These are phyloP conservation scores for Nicotiana rustica DNA, from an alignment of 305 asterid genomes.

Conservation along the genomic window DNA sequence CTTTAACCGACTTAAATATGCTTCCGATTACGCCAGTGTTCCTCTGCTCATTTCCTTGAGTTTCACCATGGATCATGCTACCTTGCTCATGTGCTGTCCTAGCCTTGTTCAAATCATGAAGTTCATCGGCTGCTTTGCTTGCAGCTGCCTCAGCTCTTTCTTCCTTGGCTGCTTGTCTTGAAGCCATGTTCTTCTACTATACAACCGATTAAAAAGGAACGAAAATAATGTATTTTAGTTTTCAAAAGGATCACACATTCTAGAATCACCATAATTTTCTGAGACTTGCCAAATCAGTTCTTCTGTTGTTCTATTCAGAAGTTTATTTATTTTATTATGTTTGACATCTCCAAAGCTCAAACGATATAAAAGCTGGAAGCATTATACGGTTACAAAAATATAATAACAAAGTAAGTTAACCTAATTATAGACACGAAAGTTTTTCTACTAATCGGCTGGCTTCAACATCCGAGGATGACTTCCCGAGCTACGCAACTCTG, in stretches of 20 bases:
- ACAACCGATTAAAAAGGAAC: neutral
- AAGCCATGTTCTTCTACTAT: conserved; percentile 49
- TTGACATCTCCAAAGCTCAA: neutral
- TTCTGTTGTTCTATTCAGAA: neutral
- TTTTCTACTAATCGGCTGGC: too few species aligned
- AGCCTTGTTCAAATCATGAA: conserved; percentile 53
- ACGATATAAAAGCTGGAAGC: neutral
- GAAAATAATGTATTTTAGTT: neutral
- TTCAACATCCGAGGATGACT: too few species aligned
- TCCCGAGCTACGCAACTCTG: too few species aligned
- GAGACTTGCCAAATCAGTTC: neutral
- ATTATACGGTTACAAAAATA: too few species aligned
- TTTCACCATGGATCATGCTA: conserved; percentile 30
- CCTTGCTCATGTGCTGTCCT: conserved; percentile 31
- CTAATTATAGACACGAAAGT: too few species aligned
- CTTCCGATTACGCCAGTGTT: conserved; percentile 56
- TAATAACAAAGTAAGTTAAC: too few species aligned
- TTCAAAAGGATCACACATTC: neutral
- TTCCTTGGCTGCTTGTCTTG: conserved; percentile 52
- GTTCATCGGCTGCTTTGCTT: conserved; percentile 65
- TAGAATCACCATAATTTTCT: neutral
- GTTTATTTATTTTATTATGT: neutral
- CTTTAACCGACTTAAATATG: conserved; percentile 55
- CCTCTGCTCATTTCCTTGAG: conserved; percentile 8
- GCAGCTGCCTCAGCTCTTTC: conserved; percentile 71